Base-by-base conservation (phyloP, 345 rosid species). In the Acer saccharum region DNA sequence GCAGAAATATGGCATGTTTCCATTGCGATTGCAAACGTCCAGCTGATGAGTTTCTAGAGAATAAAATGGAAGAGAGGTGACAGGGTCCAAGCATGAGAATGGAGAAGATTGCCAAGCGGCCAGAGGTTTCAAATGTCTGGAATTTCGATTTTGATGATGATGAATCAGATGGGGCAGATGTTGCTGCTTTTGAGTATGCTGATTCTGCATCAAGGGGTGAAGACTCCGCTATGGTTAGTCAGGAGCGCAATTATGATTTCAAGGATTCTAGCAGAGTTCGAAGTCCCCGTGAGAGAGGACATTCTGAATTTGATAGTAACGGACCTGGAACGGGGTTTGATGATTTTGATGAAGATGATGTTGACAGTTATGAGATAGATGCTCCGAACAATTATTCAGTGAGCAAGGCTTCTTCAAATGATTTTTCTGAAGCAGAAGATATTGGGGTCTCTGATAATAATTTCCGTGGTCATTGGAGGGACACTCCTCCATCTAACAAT, bases 1-100 rank as follows among this genome's bases (percentile, higher is more conserved):
- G 98, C 80, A 91, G 99, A 89, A 94, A 94, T 84, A 85, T 86
- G 87, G 89, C 91, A 14, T 94, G 99, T 83, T 94, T 94, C 79
- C 98, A 91, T 77, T 97, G 99, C 78, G 99, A 94, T 73, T 97
- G 99, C 87, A 94, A 97, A 85, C 95, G 98, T 73, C 98, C 99
- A 25, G 86, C 93, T 1, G 98, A 91, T 78, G 90, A 88, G 73
- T 87, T 87, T 77, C n/a, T 80, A 70, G 95, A 91, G 71, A 83
- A 86, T 72, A 86, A 85, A 83, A 48, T 90, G 78, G 92, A 77
- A 79, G 92, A 93, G 69, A 83, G 76, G 75, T 84, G 68, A 74
- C 89, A 60, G 52, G 87, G 84, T 84, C 78, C 79, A n/a, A 82
- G 78, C 78, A 52, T 82, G 79, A 81, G 88, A 73, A 43, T 71